Conservation (phyloP, 108 stramenopile genomes). For the Cyclostephanos invisitatus region DNA sequence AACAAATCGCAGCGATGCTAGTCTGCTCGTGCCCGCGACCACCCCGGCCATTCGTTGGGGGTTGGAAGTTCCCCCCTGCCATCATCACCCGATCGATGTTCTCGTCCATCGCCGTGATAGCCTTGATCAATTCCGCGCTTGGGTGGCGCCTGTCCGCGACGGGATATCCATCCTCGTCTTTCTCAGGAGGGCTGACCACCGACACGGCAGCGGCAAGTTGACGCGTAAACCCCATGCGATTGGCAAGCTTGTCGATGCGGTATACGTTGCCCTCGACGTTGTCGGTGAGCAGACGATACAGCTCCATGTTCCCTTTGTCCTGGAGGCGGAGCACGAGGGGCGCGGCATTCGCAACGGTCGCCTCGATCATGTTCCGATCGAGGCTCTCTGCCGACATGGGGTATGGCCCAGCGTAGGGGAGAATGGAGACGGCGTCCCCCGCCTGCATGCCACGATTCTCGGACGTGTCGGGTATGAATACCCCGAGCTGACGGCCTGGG, state of each 20-base stretch:
- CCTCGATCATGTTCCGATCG: slow-evolving; percentile 92
- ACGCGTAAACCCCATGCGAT: slow-evolving; percentile 92
- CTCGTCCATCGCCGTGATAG: slow-evolving; percentile 94
- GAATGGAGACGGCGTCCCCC: slow-evolving; percentile 88
- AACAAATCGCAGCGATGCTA: slow-evolving; percentile 85
- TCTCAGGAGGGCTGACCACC: slow-evolving; percentile 63
- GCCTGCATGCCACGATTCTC: slow-evolving; percentile 91
- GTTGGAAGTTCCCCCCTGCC: slow-evolving; percentile 53
- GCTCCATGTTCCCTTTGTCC: slow-evolving; percentile 78
- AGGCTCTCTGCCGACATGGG: slow-evolving; percentile 90
- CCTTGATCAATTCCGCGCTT: slow-evolving; percentile 74
- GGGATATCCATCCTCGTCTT: slow-evolving; percentile 42
- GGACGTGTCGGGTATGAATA: slow-evolving; percentile 87
- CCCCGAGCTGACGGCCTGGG: slow-evolving; percentile 87
- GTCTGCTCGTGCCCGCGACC: slow-evolving; percentile 54
- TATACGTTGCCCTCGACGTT: slow-evolving; percentile 82
- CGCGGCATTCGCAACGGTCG: slow-evolving; percentile 80
- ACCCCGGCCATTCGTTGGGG: slow-evolving; percentile 25
- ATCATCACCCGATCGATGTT: slow-evolving; percentile 84
- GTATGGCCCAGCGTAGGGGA: slow-evolving; percentile 91
- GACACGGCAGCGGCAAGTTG: slow-evolving; percentile 83
- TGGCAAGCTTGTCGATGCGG: slow-evolving; percentile 91
- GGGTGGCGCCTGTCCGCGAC: slow-evolving; percentile 63
- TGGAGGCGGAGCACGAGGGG: slow-evolving; percentile 85
- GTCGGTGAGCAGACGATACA: slow-evolving; percentile 80